Base-by-base conservation (phyloP, 2,329 filamentous ascomycete genomes). In the Sporothrix brasiliensis region DNA sequence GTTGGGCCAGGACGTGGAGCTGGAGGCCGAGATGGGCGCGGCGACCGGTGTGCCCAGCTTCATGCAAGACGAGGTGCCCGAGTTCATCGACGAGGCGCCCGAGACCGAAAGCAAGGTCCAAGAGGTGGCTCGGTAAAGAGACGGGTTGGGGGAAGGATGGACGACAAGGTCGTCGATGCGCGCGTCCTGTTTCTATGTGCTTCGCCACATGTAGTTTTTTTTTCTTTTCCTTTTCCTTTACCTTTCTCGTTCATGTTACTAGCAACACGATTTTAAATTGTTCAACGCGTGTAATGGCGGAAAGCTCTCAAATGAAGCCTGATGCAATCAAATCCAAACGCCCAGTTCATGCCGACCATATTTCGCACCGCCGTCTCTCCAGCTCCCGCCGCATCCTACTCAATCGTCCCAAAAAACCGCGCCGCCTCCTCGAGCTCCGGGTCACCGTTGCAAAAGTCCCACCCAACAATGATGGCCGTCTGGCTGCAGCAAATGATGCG, bases 401-500 rank as follows among this genome's bases (percentile, higher is more conserved):
- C 85, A 54, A 90, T 82, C 2, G 86, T 84, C 68, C 85, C 89
- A 78, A 97, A 97, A 77, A 97, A 96, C 49, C 87, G 86, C 73
- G 89, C 88, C 7, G 91, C 92, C 77, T 92, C 89, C 69, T 92
- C 88, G 68, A 97, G 86, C 75, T 96, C 91, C 69, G 86, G 80
- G 74, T 99, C 94, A 4, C 88, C 91, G 75, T 93, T 92, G 71
- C 93, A 95, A 84, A 98, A 99, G 79, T 99, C 95, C 95, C 95
- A 99, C 0, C 94, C 95, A 0, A 98, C 93, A 77, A 99, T 98
- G 19, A 91, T 89, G 52, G 90, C 90, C 70, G 95, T 93, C 79
- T 98, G 94, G 74, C 92, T 95, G 78, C 94, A 97, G 81, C 94
- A 97, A 69, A 99, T 91, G 75, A 99, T 96, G 75, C 94, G 89